phyloP scores from a whole-genome alignment of 352 stramenopile species.

The Phytophthora pisi region DNA sequence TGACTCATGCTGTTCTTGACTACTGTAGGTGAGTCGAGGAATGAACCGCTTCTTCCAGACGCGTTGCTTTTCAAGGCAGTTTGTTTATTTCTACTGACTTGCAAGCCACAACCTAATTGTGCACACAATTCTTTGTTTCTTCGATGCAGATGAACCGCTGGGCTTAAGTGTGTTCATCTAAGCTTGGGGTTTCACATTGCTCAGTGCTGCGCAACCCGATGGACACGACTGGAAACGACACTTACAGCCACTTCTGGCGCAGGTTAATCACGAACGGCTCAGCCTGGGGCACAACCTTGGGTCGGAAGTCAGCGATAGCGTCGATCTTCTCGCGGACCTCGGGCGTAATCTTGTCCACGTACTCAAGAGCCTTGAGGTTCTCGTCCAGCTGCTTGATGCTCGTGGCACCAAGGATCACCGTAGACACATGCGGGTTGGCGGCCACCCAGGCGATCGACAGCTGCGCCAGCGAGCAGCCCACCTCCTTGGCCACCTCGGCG shows the following conservation, averaged over 20 bases:
- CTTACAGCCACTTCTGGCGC: constrained; percentile 45
- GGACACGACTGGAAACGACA: constrained; percentile 8
- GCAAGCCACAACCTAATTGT: no score
- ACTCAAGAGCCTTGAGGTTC: constrained; percentile 72
- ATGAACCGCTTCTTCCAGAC: constrained; percentile 7
- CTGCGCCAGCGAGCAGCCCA: constrained; percentile 65
- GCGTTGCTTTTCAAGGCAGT: no score
- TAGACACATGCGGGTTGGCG: constrained; percentile 65
- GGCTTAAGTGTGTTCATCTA: not conserved
- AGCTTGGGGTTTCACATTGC: not conserved
- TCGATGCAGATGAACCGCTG: not conserved
- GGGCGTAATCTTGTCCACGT: constrained; percentile 73
- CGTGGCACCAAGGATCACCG: constrained; percentile 65
- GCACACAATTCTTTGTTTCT: not conserved
- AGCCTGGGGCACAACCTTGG: constrained; percentile 35
- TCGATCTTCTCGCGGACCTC: constrained; percentile 75
- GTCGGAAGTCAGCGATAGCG: constrained; percentile 58
- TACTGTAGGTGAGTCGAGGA: constrained; percentile 19
- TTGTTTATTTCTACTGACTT: no score
- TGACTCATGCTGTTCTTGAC: constrained; percentile 18
- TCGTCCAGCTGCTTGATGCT: constrained; percentile 74
- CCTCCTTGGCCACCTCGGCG: constrained; percentile 58
- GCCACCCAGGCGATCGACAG: constrained; percentile 66
- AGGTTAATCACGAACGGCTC: constrained; percentile 42
- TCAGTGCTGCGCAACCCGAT: not conserved